phyloP scores from a whole-genome alignment of 306 rosid species.

The Purshia tridentata region DNA sequence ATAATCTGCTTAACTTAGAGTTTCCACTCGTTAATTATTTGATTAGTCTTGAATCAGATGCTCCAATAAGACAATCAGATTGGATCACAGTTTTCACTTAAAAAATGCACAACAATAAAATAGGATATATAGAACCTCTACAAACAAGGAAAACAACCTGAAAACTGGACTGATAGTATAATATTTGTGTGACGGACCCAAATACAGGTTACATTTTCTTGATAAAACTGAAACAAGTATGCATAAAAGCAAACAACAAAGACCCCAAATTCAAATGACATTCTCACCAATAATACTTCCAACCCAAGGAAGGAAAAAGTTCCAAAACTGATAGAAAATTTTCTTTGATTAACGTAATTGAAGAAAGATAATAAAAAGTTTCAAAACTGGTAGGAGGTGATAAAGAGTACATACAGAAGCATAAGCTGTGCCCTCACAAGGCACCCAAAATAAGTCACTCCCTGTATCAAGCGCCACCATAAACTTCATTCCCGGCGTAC shows the following conservation, averaged over 20 bases:
- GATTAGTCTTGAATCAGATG: neutral
- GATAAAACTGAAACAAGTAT: neutral
- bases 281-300: neutral
- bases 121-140: no score
- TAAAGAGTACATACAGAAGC: conserved; percentile 53
- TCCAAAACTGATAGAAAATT: no score
- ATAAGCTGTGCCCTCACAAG: conserved; percentile 68
- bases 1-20: neutral
- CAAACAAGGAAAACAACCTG: no score
- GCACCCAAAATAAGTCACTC: conserved; percentile 93
- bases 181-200: neutral
- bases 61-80: neutral
- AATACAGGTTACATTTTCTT: neutral
- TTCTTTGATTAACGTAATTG: neutral
- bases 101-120: neutral
- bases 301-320: neutral
- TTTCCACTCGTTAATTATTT: neutral
- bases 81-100: neutral
- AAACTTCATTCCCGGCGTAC: conserved; percentile 91
- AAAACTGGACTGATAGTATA: no score
- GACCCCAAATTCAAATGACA: neutral
- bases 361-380: neutral
- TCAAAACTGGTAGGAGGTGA: neutral
- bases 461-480: conserved; percentile 97
- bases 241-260: neutral